Conservation (phyloP, 495 filamentous ascomycete species). For the Penicillium parvum region DNA sequence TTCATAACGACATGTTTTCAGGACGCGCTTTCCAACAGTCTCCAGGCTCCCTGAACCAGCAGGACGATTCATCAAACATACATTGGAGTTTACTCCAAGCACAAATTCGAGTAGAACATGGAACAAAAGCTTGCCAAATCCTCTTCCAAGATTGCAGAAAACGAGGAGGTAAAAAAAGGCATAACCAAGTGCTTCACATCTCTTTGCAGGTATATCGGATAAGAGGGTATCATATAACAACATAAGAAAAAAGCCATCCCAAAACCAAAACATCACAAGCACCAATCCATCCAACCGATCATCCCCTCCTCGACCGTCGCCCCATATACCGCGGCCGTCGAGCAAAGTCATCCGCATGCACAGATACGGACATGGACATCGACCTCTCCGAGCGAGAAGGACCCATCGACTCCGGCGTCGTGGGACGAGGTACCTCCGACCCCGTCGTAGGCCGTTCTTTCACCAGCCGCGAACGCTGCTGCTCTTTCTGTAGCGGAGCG, state of each 20-base stretch:
- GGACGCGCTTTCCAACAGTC: too few species aligned
- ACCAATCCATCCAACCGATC: neutral
- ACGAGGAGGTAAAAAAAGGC: neutral
- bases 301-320: constrained; percentile 31
- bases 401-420: constrained; percentile 18
- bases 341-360: constrained; percentile 13
- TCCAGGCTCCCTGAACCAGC: constrained; percentile 3
- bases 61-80: neutral
- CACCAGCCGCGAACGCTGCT: constrained; percentile 8
- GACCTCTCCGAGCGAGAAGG: constrained; percentile 14
- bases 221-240: constrained; percentile 3
- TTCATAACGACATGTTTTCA: too few species aligned
- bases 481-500: constrained; percentile 7
- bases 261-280: neutral
- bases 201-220: neutral
- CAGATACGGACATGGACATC: too few species aligned
- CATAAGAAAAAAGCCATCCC: neutral
- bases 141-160: neutral
- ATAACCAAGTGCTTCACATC: neutral
- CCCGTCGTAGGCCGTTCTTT: constrained; percentile 9
- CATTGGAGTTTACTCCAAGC: neutral
- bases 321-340: constrained; percentile 39
- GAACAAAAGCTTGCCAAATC: neutral
- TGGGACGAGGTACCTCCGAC: neutral
- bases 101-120: neutral